Evolutionary conservation across 2,329 filamentous ascomycete genomes (phyloP), one percentile per base, ranked within the genome.

Genomic region (Fusarium euwallaceae): DNA sequence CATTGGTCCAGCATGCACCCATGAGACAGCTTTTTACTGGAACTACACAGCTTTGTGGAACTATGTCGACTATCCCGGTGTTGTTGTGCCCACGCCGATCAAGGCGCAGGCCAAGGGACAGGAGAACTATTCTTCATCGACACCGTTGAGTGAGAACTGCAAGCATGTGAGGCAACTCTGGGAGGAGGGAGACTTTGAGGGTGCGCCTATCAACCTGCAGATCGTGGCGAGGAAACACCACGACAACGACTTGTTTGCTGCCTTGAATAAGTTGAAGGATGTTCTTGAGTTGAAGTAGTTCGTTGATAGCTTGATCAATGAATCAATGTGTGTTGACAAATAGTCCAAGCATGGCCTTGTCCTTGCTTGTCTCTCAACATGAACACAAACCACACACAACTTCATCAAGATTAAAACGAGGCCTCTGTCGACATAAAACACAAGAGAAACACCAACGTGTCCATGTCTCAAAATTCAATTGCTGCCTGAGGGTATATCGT

Each of bases 21-120:
- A 84, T 51, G 82, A 84, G 14, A 82, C 82, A 3, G 74, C 79
- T 0, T 75, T 80, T 1, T 79, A 82, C 63, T 83, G 81, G 81
- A 81, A 82, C 22, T 83, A 84, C 64, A 83, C 82, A 0, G 79
- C 81, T 6, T 74, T 83, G 8, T 84, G 78, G 74, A 83, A 83
- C 29, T 81, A 83, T 20, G 71, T 84, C 2, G 82, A 84, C 55
- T 83, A 80, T 17, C 82, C 83, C 0, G 82, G 79, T 0, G 79
- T 79, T 0, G 81, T 82, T 0, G 41, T 84, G 0, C 83, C 82
- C 0, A 84, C 82, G 1, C 80, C 82, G 0, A n/a, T 76, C 12
- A 74, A 64, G 36, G 63, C 73, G n/a, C 39, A 41, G 0, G 78
- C 45, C 12, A 61, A 61, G 6, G 69, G 69, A 4, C 29, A 12